phyloP scores from a whole-genome alignment of 1,284 basidiomycete genomes.

The Fomitopsis betulina region DNA sequence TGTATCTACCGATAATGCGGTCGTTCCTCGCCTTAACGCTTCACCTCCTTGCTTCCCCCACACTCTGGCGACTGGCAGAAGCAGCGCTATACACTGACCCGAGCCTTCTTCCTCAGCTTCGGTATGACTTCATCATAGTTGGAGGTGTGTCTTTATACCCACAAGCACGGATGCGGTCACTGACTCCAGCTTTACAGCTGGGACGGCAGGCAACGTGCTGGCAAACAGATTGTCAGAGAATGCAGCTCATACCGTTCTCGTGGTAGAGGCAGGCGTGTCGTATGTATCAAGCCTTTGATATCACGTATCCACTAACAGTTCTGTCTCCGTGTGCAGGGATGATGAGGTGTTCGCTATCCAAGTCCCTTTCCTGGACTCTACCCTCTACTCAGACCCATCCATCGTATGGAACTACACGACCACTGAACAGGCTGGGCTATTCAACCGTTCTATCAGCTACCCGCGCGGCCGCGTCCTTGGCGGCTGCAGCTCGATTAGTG shows the following conservation, averaged over 20 bases:
- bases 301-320: not conserved
- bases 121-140: no score
- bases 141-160: no score
- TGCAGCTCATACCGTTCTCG: constrained; percentile 13
- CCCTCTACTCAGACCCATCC: constrained; percentile 3
- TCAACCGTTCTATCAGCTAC: constrained; percentile 22
- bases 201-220: constrained; percentile 20
- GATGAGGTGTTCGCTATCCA: not conserved
- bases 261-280: constrained; percentile 23
- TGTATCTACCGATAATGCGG: no score
- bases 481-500: constrained; percentile 23
- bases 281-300: not conserved
- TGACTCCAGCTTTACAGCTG: constrained; percentile 4
- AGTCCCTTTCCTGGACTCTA: constrained; percentile 4
- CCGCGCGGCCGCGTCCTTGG: constrained; percentile 23
- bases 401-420: constrained; percentile 22
- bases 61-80: no score
- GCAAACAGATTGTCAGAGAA: constrained; percentile 25
- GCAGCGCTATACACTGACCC: no score
- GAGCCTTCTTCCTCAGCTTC: no score
- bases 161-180: not conserved
- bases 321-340: not conserved
- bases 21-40: no score
- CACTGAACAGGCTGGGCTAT: constrained; percentile 16
- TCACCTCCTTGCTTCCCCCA: no score